Evolutionary conservation across 805 yeast genomes (phyloP).

Genomic region (Saccharomycopsis synnaedendra): DNA sequence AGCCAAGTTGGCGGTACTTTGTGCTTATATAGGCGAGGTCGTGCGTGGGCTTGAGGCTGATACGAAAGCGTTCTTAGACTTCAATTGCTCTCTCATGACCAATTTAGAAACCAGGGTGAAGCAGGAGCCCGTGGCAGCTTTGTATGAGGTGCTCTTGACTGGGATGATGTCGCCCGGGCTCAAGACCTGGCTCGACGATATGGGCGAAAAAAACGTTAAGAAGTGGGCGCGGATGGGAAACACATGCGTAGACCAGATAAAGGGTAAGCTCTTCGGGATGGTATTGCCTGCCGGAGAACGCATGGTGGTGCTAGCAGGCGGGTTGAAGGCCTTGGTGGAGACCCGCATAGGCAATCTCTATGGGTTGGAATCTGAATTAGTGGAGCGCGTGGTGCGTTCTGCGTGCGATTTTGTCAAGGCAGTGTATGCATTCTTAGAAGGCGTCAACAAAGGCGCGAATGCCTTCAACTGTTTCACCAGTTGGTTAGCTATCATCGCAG

Average conservation of each 20-base stretch:
- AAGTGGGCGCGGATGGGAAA: slow-evolving; percentile 42
- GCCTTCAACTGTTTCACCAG: slow-evolving; percentile 30
- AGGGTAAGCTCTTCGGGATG: slow-evolving; percentile 36
- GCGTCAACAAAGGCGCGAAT: slow-evolving; percentile 34
- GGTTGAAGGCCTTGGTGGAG: slow-evolving; percentile 32
- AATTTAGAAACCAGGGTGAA: too few relatives aligned
- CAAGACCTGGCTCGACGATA: slow-evolving; percentile 47
- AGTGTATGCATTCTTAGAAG: slow-evolving; percentile 28
- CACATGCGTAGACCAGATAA: slow-evolving; percentile 36
- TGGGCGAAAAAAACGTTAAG: slow-evolving; percentile 57
- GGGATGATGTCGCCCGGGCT: slow-evolving; percentile 36
- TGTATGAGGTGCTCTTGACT: slow-evolving; percentile 36
- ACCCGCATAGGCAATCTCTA: slow-evolving; percentile 3
- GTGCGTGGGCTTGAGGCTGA: too few relatives aligned
- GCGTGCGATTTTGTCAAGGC: slow-evolving; percentile 18
- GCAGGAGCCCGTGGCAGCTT: background rate
- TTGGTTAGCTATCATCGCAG: slow-evolving; percentile 28
- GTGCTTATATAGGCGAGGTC: too few relatives aligned
- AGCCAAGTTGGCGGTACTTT: too few relatives aligned
- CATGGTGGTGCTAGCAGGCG: slow-evolving; percentile 33
- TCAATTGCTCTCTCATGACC: too few relatives aligned
- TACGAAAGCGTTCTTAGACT: too few relatives aligned
- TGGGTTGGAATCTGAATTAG: background rate
- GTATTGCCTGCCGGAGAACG: slow-evolving; percentile 48
- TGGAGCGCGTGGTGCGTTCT: background rate